Conservation (phyloP, 1,284 basidiomycete genomes). For the Takashimella koratensis region DNA sequence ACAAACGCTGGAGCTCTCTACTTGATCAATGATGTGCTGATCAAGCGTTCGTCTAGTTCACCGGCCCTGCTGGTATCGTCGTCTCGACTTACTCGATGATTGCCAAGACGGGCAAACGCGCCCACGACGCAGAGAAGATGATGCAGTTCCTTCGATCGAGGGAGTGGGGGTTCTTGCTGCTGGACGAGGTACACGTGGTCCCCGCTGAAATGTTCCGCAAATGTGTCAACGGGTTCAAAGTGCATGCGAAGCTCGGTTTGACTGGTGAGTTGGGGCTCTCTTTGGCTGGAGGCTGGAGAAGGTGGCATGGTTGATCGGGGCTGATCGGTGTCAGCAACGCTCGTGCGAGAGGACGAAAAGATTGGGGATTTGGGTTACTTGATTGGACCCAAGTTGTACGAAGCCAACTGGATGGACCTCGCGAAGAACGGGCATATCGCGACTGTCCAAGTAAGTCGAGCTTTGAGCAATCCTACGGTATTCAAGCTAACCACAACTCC, state of each 20-base stretch:
- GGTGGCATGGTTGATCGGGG: no score
- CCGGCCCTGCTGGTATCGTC: constrained; percentile 77
- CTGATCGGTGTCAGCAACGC: constrained; percentile 62
- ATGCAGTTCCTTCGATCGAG: constrained; percentile 94
- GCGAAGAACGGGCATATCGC: constrained; percentile 99
- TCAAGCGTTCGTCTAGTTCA: no score
- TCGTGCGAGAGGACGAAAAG: constrained; percentile 98
- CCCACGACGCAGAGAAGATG: constrained; percentile 96
- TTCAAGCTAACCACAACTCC: constrained; percentile 42
- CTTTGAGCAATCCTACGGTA: not conserved
- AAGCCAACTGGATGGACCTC: constrained; percentile 99
- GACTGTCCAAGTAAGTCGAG: constrained; percentile 71
- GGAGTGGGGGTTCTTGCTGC: constrained; percentile 93
- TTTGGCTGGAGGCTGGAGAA: no score
- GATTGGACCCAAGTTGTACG: constrained; percentile 98
- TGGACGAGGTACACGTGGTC: constrained; percentile 97
- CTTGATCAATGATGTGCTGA: no score
- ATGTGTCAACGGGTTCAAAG: constrained; percentile 94
- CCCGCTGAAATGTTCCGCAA: constrained; percentile 95
- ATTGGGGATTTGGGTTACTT: constrained; percentile 98
- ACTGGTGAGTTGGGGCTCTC: constrained; percentile 60
- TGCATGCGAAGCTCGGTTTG: constrained; percentile 91
- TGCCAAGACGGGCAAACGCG: constrained; percentile 90
- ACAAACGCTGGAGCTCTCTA: no score
- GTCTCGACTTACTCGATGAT: constrained; percentile 99